Percentiles rank a stretch among this genome's conserved stretches.
Evolutionary conservation across 23 red algal genomes (phyloP).

Genomic region (Agarophyton chilense): DNA sequence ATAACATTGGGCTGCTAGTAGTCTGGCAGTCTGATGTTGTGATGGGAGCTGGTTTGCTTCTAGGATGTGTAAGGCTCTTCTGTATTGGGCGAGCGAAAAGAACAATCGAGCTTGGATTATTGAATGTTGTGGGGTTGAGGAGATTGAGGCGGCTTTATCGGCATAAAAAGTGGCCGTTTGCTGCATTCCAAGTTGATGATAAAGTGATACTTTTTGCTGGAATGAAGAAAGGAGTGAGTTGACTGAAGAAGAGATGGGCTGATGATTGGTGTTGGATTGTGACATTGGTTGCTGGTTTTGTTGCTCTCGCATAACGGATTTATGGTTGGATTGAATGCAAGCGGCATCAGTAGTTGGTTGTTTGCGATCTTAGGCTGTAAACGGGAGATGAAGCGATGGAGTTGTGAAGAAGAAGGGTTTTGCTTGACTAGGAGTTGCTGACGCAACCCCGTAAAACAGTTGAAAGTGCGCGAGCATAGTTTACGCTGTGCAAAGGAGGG

Average conservation of each 20-base stretch:
- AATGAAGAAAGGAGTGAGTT: background rate
- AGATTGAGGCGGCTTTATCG: slow-evolving; percentile 20
- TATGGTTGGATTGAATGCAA: background rate
- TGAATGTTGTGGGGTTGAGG: background rate
- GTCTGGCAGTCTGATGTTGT: slow-evolving; percentile 11
- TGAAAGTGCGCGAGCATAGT: no score
- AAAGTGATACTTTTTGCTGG: slow-evolving; percentile 3
- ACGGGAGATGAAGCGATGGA: no score
- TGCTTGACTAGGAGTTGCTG: no score
- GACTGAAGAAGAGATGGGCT: background rate
- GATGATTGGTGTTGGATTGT: slow-evolving; percentile 1
- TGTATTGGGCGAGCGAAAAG: slow-evolving; percentile 10
- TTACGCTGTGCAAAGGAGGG: no score
- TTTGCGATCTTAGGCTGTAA: no score
- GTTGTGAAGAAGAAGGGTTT: no score
- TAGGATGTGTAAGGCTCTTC: slow-evolving; percentile 7
- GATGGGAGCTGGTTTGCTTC: slow-evolving; percentile 1
- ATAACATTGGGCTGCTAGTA: slow-evolving; percentile 45
- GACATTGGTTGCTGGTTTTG: background rate
- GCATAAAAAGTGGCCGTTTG: slow-evolving; percentile 5
- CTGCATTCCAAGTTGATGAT: slow-evolving; percentile 25
- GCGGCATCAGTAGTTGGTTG: no score
- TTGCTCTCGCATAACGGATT: background rate
- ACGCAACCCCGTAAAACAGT: no score
- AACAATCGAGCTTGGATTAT: slow-evolving; percentile 3